A percentile compares a stretch with the other conserved stretches of the same genome.
Conservation (phyloP, 2,329 filamentous ascomycete species). For the Fusarium veterinarium region DNA sequence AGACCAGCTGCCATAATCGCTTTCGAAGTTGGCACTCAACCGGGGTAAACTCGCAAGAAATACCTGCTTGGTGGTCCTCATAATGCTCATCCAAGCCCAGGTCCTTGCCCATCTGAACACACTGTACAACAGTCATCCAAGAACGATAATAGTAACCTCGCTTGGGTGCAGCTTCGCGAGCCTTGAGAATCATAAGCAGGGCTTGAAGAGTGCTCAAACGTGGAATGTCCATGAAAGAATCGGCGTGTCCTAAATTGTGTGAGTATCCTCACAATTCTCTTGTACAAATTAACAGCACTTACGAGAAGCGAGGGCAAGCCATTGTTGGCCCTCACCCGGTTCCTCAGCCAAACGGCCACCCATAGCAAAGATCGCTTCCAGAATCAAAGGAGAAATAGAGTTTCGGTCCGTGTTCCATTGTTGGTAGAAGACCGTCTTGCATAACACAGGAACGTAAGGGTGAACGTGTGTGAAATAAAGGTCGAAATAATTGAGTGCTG, state of each 20-base stretch:
- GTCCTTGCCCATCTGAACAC: conserved; percentile 93
- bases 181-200: conserved; percentile 87
- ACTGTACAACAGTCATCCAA: conserved; percentile 95
- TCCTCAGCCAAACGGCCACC: conserved; percentile 86
- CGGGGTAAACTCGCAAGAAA: conserved; percentile 73
- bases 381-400: conserved; percentile 87
- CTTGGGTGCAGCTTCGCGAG: conserved; percentile 90
- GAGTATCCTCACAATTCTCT: conserved; percentile 24
- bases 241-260: conserved; percentile 76
- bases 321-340: conserved; percentile 86
- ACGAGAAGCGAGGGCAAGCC: conserved; percentile 91
- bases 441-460: conserved; percentile 90
- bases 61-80: conserved; percentile 78
- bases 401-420: conserved; percentile 88
- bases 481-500: conserved; percentile 85
- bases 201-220: conserved; percentile 93
- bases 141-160: conserved; percentile 96
- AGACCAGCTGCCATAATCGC: conserved; percentile 89
- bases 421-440: conserved; percentile 83
- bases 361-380: conserved; percentile 93
- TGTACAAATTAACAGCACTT: conserved; percentile 42
- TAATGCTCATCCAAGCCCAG: conserved; percentile 89
- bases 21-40: conserved; percentile 87
- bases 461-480: conserved; percentile 93
- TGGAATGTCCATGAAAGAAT: conserved; percentile 93